Percentiles rank a stretch among this genome's conserved stretches.
These are phyloP conservation scores for Termitomyces sp. DNA, from an alignment of 768 basidiomycete genomes.

Conservation along the genomic window DNA sequence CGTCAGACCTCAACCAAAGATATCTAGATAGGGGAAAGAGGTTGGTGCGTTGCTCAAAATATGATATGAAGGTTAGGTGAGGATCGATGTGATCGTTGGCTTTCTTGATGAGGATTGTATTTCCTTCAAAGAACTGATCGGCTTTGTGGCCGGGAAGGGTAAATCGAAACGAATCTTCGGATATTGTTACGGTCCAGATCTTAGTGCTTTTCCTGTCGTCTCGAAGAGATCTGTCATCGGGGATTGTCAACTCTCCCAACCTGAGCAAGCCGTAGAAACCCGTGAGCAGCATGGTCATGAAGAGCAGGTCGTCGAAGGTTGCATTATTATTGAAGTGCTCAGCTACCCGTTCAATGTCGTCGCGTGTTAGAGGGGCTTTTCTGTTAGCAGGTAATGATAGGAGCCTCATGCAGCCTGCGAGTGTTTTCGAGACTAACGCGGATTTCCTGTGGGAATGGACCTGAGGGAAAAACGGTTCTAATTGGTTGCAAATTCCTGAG, in stretches of 20 bases:
- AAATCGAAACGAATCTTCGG: background rate
- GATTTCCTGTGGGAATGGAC: slow-evolving; percentile 15
- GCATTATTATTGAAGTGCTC: background rate
- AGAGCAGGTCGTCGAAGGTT: slow-evolving; percentile 5
- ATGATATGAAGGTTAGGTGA: background rate
- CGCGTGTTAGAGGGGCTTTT: slow-evolving; percentile 19
- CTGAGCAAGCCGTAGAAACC: slow-evolving; percentile 12
- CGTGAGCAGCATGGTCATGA: background rate
- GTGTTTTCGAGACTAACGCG: slow-evolving; percentile 20
- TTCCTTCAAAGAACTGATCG: slow-evolving; percentile 18
- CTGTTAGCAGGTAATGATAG: background rate
- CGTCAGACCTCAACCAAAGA: slow-evolving; percentile 15
- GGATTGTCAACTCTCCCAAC: slow-evolving; percentile 24
- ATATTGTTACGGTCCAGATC: background rate
- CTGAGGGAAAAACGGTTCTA: slow-evolving; percentile 27
- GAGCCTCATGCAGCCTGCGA: slow-evolving; percentile 17
- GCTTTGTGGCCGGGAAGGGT: slow-evolving; percentile 20
- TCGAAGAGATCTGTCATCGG: slow-evolving; percentile 11
- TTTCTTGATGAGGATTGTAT: slow-evolving; percentile 9
- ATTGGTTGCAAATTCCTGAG: slow-evolving; percentile 31
- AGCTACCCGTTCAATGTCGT: background rate
- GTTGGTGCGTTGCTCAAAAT: background rate
- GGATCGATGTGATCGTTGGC: background rate
- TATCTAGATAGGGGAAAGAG: slow-evolving; percentile 2
- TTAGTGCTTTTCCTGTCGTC: slow-evolving; percentile 4